Evolutionary conservation across 495 filamentous ascomycete genomes (phyloP).

Genomic region (Aspergillus diversus): DNA sequence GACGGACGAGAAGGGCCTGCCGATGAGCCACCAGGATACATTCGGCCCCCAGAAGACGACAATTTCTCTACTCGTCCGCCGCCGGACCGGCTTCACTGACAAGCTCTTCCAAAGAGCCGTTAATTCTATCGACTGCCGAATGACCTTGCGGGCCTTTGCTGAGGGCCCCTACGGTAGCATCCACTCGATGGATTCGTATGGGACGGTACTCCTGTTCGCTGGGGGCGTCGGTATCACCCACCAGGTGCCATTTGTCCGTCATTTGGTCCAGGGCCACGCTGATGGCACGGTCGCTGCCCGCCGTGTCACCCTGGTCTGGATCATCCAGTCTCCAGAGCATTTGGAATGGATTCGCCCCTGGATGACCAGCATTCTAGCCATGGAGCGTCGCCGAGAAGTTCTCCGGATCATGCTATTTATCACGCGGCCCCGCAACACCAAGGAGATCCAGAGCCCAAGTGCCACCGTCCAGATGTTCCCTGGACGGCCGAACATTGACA

Average conservation of each 20-base stretch:
- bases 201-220: slow-evolving; percentile 85
- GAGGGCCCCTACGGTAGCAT: slow-evolving; percentile 90
- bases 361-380: slow-evolving; percentile 84
- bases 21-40: slow-evolving; percentile 41
- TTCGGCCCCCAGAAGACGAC: slow-evolving; percentile 53
- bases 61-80: slow-evolving; percentile 79
- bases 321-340: slow-evolving; percentile 83
- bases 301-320: slow-evolving; percentile 83
- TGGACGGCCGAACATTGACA: slow-evolving; percentile 79
- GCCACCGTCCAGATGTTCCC: slow-evolving; percentile 82
- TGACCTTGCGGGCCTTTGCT: slow-evolving; percentile 63
- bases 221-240: slow-evolving; percentile 95
- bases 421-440: slow-evolving; percentile 74
- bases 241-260: slow-evolving; percentile 84
- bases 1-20: slow-evolving; percentile 48
- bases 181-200: slow-evolving; percentile 85
- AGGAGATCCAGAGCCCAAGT: slow-evolving; percentile 70
- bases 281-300: slow-evolving; percentile 78
- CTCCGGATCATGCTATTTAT: slow-evolving; percentile 86
- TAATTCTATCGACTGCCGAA: slow-evolving; percentile 40
- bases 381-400: slow-evolving; percentile 76
- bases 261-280: slow-evolving; percentile 73
- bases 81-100: slow-evolving; percentile 86
- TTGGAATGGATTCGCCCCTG: slow-evolving; percentile 92
- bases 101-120: slow-evolving; percentile 69